phyloP scores from a whole-genome alignment of 192 early-diverging fungal species.

The Dissophora ornata region DNA sequence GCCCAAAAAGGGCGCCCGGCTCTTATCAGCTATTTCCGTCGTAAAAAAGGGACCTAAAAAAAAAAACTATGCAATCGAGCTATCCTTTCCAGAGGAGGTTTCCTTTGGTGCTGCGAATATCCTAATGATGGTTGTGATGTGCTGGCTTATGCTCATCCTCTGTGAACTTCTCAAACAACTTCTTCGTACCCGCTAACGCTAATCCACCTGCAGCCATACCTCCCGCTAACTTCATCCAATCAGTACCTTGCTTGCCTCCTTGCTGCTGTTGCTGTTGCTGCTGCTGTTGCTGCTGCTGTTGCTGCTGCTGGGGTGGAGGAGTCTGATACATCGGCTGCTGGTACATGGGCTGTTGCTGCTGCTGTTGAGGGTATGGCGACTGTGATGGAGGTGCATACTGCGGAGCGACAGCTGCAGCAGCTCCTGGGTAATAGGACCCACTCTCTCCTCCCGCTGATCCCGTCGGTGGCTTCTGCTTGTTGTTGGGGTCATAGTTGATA shows the following conservation, averaged over 20 bases:
- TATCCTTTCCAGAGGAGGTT: no score
- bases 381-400: conserved; percentile 11
- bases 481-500: conserved; percentile 29
- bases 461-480: conserved; percentile 21
- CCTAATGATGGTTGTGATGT: conserved; percentile 17
- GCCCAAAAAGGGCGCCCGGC: no score
- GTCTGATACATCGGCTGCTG: background rate
- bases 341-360: background rate
- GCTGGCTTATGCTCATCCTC: conserved; percentile 12
- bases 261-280: background rate
- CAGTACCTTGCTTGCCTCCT: conserved; percentile 12
- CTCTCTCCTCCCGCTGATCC: background rate
- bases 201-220: conserved; percentile 41
- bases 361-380: background rate
- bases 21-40: no score
- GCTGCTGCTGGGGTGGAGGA: background rate
- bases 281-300: conserved; percentile 1
- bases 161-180: conserved; percentile 29
- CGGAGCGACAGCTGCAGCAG: background rate
- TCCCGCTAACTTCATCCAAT: conserved; percentile 44
- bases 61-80: no score
- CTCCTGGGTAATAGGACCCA: conserved; percentile 10
- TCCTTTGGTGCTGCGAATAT: no score
- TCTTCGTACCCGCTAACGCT: conserved; percentile 24
- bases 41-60: no score